Base-by-base conservation (phyloP, 2,329 filamentous ascomycete species). In the Penicillium sp. region DNA sequence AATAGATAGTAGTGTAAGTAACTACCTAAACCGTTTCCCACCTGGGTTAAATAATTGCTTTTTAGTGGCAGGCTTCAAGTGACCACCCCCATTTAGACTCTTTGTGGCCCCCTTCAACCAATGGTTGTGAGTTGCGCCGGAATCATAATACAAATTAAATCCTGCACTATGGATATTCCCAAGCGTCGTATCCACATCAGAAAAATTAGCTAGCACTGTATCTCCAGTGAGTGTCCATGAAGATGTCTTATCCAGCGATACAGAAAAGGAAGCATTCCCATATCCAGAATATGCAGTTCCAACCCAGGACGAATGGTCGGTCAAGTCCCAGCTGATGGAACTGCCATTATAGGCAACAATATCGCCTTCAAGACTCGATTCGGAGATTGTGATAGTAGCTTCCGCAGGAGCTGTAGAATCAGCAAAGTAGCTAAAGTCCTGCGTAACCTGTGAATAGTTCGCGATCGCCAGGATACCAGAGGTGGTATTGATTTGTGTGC, bases 401-500 rank as follows among this genome's bases (percentile, higher is more conserved):
- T 54, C 46, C 2, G 52, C 52, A n/a, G 52, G 13, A 9, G 19
- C 39, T 28, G 45, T 54, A 3, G 46, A 54, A 5, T 39, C 46
- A n/a, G 51, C 51, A 39, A 54, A 54, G 13, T 54, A 40, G 19
- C 21, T 21, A 19, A 50, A 50, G 11, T 45, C 70, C 48, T 72
- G 69, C 1, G 69, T 71, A 19, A 72, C 59, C 45, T 72, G 60
- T n/a, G 60, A 62, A 24, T 48, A 52, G 19, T 60, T 62, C 28
- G 60, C 66, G 13, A 68, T 57, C 2, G 67, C 58, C 1, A 71
- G 57, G 5, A 69, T 48, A 1, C 52, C 52, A 3, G 52, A 54
- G 3, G 31, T 33, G 8, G 39, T 34, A n/a, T 50, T 40, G 33
- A 54, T 54, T n/a, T 45, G 45, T 3, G 52, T 37, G 4, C 45